Percentiles rank a stretch among this genome's conserved stretches.
Evolutionary conservation across 768 basidiomycete species (phyloP).

Genomic region (Psilocybe subaeruginosa): DNA sequence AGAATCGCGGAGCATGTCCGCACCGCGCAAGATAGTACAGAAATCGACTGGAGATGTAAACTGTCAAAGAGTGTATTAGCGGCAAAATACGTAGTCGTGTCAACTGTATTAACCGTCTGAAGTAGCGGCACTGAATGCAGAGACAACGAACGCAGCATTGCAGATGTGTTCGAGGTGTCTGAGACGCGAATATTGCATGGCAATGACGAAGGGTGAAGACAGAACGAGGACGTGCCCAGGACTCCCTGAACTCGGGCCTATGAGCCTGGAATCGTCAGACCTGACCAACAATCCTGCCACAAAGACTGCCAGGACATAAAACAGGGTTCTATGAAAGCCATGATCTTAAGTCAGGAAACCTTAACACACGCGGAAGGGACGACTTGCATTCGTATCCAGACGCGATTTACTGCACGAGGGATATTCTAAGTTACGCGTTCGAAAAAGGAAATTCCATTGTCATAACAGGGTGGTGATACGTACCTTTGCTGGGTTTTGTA

Average conservation of each 20-base stretch:
- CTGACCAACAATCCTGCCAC: conserved; percentile 41
- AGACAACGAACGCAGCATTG: conserved; percentile 27
- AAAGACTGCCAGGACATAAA: conserved; percentile 34
- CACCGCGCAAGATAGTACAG: conserved; percentile 20
- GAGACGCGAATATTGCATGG: conserved; percentile 46
- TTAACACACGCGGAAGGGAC: conserved; percentile 8
- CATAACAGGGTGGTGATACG: neutral
- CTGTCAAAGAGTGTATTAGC: conserved; percentile 1
- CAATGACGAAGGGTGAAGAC: conserved; percentile 44
- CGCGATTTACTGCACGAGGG: conserved; percentile 21
- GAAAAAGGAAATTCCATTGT: neutral
- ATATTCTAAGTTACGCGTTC: conserved; percentile 14
- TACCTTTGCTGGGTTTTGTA: conserved; percentile 17
- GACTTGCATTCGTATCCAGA: conserved; percentile 23
- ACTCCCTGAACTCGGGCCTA: conserved; percentile 17
- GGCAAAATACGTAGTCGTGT: neutral
- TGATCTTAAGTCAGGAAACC: neutral
- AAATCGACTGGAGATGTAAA: conserved; percentile 18
- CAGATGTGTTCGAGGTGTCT: conserved; percentile 45
- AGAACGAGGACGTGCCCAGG: conserved; percentile 28
- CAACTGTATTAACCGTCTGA: conserved; percentile 16
- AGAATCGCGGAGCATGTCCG: conserved; percentile 18
- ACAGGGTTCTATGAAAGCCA: conserved; percentile 23
- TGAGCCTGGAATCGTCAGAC: conserved; percentile 32
- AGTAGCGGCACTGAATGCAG: conserved; percentile 20